Conservation (phyloP, 257 asterid genomes). For the Paulownia fortunei region DNA sequence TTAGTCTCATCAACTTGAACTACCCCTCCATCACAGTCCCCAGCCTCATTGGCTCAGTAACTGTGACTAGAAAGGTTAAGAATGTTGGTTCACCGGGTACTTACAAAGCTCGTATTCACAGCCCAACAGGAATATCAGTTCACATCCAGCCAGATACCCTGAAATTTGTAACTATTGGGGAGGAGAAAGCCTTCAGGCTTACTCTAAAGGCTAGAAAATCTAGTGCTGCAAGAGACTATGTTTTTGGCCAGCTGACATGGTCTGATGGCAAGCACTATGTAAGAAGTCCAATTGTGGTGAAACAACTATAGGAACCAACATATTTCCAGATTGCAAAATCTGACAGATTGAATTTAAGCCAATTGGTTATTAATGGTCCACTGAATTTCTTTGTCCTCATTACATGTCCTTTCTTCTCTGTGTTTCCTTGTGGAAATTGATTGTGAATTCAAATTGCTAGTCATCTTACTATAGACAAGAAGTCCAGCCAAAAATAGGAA, state of each 20-base stretch:
- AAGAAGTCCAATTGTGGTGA: slow-evolving; percentile 71
- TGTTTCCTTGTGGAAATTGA: too few relatives aligned
- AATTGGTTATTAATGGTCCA: too few relatives aligned
- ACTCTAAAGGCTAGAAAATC: slow-evolving; percentile 36
- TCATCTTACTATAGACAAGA: too few relatives aligned
- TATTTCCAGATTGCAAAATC: neutral
- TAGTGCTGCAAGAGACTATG: slow-evolving; percentile 39
- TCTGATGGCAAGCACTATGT: slow-evolving; percentile 66
- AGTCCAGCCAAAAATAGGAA: too few relatives aligned
- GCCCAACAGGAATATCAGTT: slow-evolving; percentile 47
- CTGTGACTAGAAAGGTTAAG: slow-evolving; percentile 58
- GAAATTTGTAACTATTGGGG: slow-evolving; percentile 46
- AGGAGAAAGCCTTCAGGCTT: slow-evolving; percentile 51
- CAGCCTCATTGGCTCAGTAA: slow-evolving; percentile 41
- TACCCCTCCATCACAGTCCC: slow-evolving; percentile 78
- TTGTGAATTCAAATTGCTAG: too few relatives aligned
- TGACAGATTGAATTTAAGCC: neutral
- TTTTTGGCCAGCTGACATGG: slow-evolving; percentile 67
- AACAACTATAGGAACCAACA: slow-evolving; percentile 24
- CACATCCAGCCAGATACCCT: slow-evolving; percentile 45
- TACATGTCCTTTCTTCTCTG: too few relatives aligned
- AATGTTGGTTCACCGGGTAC: slow-evolving; percentile 63
- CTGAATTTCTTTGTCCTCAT: too few relatives aligned
- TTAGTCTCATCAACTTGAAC: slow-evolving; percentile 53
- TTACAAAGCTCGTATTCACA: slow-evolving; percentile 42